A percentile compares a stretch with the other conserved stretches of the same genome.
Conservation (phyloP, 208 protist genomes). For the Leishmania braziliensis region DNA sequence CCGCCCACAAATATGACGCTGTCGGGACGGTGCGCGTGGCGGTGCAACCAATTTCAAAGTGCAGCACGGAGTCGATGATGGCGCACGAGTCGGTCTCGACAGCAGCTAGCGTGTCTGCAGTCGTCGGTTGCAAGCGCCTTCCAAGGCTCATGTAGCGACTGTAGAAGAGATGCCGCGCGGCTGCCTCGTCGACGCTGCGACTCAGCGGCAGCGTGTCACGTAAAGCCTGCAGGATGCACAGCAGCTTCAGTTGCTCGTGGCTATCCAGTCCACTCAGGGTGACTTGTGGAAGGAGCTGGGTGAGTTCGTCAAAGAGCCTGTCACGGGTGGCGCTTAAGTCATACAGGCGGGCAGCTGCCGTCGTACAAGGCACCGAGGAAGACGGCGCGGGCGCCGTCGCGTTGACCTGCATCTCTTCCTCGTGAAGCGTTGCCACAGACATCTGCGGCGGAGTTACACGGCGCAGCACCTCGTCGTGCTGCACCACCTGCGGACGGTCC, state of each 20-base stretch:
- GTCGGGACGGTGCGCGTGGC: constrained; percentile 44
- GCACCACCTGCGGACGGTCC: constrained; percentile 14
- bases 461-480: constrained; percentile 15
- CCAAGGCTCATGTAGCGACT: constrained; percentile 57
- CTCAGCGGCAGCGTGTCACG: constrained; percentile 41
- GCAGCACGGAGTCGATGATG: constrained; percentile 38
- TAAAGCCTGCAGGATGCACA: constrained; percentile 78
- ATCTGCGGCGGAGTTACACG: constrained; percentile 26
- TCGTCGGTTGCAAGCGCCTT: constrained; percentile 54
- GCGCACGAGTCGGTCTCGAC: constrained; percentile 14
- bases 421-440: constrained; percentile 7
- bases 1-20: constrained; percentile 56
- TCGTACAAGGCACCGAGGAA: not conserved
- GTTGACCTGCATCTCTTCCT: not conserved
- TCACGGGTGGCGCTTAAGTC: constrained; percentile 30
- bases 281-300: constrained; percentile 50
- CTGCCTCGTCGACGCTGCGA: constrained; percentile 73
- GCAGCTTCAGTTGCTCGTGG: constrained; percentile 60
- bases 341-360: constrained; percentile 16
- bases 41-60: constrained; percentile 52
- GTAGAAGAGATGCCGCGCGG: constrained; percentile 75
- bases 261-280: constrained; percentile 57
- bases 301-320: constrained; percentile 51
- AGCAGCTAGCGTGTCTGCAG: not conserved
- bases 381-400: not conserved